Base-by-base conservation (phyloP, 176 grass and related monocot species). In the Zizania latifolia region DNA sequence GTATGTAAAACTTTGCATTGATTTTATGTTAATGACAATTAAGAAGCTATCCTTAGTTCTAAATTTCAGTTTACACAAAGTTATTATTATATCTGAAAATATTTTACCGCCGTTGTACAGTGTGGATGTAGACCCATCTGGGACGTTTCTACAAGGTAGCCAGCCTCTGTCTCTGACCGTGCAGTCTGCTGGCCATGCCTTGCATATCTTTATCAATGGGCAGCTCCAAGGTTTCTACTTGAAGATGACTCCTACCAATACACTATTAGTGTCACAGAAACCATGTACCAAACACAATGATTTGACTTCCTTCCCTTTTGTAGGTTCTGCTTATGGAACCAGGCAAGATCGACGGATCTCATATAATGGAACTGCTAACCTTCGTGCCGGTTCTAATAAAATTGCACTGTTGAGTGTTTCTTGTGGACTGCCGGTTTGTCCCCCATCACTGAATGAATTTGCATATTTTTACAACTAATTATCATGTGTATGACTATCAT, bases 321-420 rank as follows among this genome's bases (percentile, higher is more conserved):
- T 65, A 99, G 96, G 87, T 75, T 99, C 96, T 90, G 82, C 92
- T 70, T 95, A 90, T 86, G 96, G 96, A 77, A 90, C 65, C n/a
- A 95, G 96, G 88, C 92, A 99, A 88, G 84, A 94, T 84, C 85
- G 87, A 51, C 88, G 85, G 71, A 90, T 99, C 23, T 86, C 83
- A 77, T 99, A 92, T 66, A 91, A 72, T 53, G 92, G 87, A 5
- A 62, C 80, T 70, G 81, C 76, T 62, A 94, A 99, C 75, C 86
- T 95, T 56, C 96, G 87, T 84, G 87, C 89, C 1, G 92, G 96
- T 78, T 86, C 77, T 50, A 99, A 99, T 74, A 92, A 83, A 80
- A 71, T 99, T 62, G 92, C 96, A 60, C 60, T 99, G 9, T 70
- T 99, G 66, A 99, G 96, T 77, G 92, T 99, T 78, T 89, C 96